Conservation (phyloP, 331 rosid genomes). For the Rosa hybrid region DNA sequence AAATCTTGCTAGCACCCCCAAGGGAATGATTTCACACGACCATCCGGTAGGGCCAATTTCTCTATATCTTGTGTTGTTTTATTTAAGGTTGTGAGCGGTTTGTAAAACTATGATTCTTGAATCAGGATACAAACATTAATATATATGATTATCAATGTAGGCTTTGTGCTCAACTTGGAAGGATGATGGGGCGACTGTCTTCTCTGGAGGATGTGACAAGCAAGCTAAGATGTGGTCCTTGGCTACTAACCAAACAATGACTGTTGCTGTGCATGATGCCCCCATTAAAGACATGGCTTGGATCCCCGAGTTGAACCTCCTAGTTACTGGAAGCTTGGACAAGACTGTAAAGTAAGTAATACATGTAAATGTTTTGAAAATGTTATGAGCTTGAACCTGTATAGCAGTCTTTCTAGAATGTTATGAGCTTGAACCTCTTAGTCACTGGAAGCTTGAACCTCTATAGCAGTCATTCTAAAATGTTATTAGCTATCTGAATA, state of each 20-base stretch:
- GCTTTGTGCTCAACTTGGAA: constrained; percentile 92
- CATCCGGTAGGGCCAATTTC: constrained; percentile 47
- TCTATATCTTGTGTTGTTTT: background rate
- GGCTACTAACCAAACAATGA: constrained; percentile 67
- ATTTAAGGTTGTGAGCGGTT: background rate
- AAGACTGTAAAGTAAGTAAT: constrained; percentile 64
- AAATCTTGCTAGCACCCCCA: constrained; percentile 59
- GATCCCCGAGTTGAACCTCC: constrained; percentile 82
- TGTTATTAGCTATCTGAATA: constrained; percentile 3
- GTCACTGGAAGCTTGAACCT: constrained; percentile 70
- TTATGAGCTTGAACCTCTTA: constrained; percentile 48
- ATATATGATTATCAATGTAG: constrained; percentile 24
- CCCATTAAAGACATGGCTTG: constrained; percentile 80
- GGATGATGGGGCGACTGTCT: constrained; percentile 89
- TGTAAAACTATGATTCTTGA: background rate
- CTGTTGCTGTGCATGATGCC: constrained; percentile 88
- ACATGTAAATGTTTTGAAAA: background rate
- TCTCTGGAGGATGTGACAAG: constrained; percentile 94
- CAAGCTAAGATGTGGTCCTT: constrained; percentile 96
- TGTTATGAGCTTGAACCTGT: too few species aligned
- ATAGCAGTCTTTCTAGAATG: too few species aligned
- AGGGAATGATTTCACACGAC: constrained; percentile 81
- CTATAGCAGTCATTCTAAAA: background rate
- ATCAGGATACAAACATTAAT: background rate
- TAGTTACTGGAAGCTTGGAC: constrained; percentile 89